Base-by-base conservation (phyloP, 2,329 filamentous ascomycete species). In the Rhinocladiella similis region DNA sequence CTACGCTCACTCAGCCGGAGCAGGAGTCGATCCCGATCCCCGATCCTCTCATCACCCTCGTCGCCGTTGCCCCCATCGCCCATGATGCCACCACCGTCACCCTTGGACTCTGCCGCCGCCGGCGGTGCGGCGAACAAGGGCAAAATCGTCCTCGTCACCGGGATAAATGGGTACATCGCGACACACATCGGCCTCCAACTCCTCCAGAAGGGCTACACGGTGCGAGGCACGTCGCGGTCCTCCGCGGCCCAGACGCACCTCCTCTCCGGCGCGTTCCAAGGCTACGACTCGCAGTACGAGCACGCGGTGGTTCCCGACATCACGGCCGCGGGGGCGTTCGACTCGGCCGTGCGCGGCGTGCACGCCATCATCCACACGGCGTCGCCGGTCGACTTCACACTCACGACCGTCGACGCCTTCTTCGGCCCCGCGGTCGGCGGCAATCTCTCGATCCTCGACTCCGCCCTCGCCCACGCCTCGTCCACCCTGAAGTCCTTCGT, bases 91-190 rank as follows among this genome's bases (percentile, higher is more conserved):
- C 39, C 14, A 20, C 10, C 43, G 3, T 27, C 43, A 29, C 13
- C 39, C 10, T 18, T 16, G 13, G 39, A 42, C 25, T 12, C 51
- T 56, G 12, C 55, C 56, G 56, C 29, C 50, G 5, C n/a, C 36
- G 10, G n/a, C n/a, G n/a, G n/a, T n/a, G 19, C 49, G n/a, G 43
- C 16, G 18, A 55, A 55, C 43, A 25, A 33, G 33, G 51, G 47
- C 51, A 62, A 65, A 46, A 53, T 61, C 35, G 68, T 71, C 12
- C 66, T 72, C 10, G 66, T 76, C 16, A 74, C 73, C 0, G 73
- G 73, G 25, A 71, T 73, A 52, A 75, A 74, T 50, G 73, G 73
- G 51, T 76, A 73, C 63, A 73, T 76, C 39, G 72, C 68, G 16
- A 68, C 66, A 12, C 64, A 68, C n/a, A 69, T 73, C 13, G 69